Evolutionary conservation across 768 basidiomycete genomes (phyloP).

Genomic region (Fomitopsis pulvina): DNA sequence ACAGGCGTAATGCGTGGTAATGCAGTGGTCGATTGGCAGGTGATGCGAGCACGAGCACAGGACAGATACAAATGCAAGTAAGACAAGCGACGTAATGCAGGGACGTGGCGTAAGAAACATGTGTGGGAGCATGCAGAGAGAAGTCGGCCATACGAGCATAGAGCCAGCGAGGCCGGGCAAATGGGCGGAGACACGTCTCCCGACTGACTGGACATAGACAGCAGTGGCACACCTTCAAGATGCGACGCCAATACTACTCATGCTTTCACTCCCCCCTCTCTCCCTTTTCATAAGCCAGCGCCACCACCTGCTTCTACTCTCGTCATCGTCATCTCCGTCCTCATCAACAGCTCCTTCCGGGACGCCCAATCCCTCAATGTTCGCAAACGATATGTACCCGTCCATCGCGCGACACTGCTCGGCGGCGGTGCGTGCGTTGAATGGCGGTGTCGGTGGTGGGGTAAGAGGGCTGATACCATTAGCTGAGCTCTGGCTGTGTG

Average conservation of each 20-base stretch:
- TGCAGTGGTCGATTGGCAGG: background rate
- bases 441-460: conserved; percentile 34
- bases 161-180: conserved; percentile 5
- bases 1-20: background rate
- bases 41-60: background rate
- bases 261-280: conserved; percentile 12
- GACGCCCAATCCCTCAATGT: conserved; percentile 58
- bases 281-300: conserved; percentile 8
- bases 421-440: conserved; percentile 60
- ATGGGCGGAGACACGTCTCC: conserved; percentile 6
- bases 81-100: background rate
- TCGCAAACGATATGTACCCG: conserved; percentile 65
- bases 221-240: conserved; percentile 8
- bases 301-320: conserved; percentile 17
- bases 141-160: background rate
- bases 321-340: conserved; percentile 19
- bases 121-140: background rate
- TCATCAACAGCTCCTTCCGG: conserved; percentile 40
- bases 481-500: conserved; percentile 1
- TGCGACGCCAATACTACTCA: conserved; percentile 6
- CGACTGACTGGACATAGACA: conserved; percentile 1
- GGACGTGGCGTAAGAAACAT: background rate
- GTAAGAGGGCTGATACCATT: conserved; percentile 16
- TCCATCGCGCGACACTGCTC: conserved; percentile 47
- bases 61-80: background rate